Conservation (phyloP, 1,284 basidiomycete species). For the Ceratobasidium sp. region DNA sequence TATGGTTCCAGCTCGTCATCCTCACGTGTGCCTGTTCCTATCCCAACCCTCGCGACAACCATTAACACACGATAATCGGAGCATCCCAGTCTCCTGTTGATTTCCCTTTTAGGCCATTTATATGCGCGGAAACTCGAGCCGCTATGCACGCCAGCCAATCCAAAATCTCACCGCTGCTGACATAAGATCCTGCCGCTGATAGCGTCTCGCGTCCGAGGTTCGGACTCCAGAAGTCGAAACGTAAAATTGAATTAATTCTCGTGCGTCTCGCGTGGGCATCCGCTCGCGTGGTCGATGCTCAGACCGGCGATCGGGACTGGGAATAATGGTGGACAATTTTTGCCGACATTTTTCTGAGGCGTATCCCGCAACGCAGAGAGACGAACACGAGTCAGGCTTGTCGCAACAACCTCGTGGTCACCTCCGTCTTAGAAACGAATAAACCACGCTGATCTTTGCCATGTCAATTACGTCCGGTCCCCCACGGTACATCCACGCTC, state of each 20-base stretch:
- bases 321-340: too few species aligned
- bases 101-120: background rate
- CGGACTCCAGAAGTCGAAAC: background rate
- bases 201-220: background rate
- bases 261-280: background rate
- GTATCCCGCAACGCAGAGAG: background rate
- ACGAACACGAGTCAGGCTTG: background rate
- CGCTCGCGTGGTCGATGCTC: background rate
- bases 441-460: constrained; percentile 1
- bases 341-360: background rate
- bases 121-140: background rate
- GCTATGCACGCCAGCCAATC: background rate
- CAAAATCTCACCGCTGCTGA: constrained; percentile 14
- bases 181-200: background rate
- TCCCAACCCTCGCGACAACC: constrained; percentile 2
- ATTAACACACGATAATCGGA: background rate
- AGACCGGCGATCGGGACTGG: too few species aligned
- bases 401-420: background rate
- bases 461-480: constrained; percentile 8
- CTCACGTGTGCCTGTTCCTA: constrained; percentile 20
- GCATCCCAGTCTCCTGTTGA: background rate
- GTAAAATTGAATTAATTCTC: too few species aligned
- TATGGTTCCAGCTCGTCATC: constrained; percentile 2
- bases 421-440: background rate
- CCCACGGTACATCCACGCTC: background rate